A percentile compares a stretch with the other conserved stretches of the same genome.
These are phyloP conservation scores for Globisporangium parvum DNA, from an alignment of 352 stramenopile species.

Conservation along the genomic window DNA sequence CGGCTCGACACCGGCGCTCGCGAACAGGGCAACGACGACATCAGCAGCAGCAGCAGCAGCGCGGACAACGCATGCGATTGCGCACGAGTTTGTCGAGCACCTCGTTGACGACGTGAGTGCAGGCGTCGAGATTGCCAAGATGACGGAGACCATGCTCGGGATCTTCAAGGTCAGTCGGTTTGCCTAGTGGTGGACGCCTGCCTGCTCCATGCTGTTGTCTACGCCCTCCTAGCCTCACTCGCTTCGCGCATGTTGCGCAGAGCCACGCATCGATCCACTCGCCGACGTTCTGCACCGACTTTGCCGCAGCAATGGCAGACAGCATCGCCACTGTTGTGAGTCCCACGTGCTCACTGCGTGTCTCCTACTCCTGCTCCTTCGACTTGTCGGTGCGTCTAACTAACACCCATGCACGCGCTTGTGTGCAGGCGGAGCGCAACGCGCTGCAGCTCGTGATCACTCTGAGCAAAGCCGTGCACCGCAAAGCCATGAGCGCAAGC, in stretches of 20 bases:
- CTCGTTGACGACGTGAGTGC: constrained; percentile 58
- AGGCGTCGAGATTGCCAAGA: constrained; percentile 61
- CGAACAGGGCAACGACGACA: neutral
- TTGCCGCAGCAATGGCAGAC: constrained; percentile 29
- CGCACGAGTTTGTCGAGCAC: constrained; percentile 34
- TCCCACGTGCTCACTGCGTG: too few species aligned
- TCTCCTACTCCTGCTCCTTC: too few species aligned
- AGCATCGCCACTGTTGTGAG: constrained; percentile 14
- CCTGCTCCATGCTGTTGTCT: too few species aligned
- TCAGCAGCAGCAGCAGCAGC: neutral
- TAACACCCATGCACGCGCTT: neutral
- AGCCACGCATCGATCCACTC: constrained; percentile 76
- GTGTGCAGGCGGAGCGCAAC: constrained; percentile 56
- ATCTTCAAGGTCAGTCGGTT: constrained; percentile 56
- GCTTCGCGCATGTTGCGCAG: constrained; percentile 14
- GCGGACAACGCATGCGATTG: constrained; percentile 20
- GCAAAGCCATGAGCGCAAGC: constrained; percentile 29
- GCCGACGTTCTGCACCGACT: constrained; percentile 47
- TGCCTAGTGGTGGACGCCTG: too few species aligned
- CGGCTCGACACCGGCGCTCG: too few species aligned
- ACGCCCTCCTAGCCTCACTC: too few species aligned
- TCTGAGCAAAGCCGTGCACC: constrained; percentile 64
- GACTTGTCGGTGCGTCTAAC: too few species aligned
- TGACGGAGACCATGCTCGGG: constrained; percentile 56
- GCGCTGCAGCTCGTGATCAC: constrained; percentile 70